Evolutionary conservation across 2,329 filamentous ascomycete species (phyloP).

Genomic region (Penicillium olsonii): DNA sequence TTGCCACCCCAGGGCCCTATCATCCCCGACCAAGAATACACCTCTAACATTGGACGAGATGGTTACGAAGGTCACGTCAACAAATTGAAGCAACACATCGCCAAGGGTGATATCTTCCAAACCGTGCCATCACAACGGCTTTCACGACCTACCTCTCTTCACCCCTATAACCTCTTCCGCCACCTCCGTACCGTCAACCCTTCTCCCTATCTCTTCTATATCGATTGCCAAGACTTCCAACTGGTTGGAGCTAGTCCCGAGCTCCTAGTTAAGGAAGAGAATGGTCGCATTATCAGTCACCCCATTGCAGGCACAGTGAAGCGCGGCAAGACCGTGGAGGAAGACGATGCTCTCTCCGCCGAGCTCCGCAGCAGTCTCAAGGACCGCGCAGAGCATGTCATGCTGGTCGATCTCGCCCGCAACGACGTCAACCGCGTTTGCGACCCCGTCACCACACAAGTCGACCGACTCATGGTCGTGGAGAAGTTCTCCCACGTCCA

Average conservation of each 20-base stretch:
- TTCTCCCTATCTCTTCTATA: slow-evolving; percentile 94
- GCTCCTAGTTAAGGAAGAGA: slow-evolving; percentile 87
- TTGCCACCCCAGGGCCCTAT: slow-evolving; percentile 77
- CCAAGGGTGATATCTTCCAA: slow-evolving; percentile 92
- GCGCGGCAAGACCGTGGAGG: slow-evolving; percentile 75
- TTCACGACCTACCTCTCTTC: slow-evolving; percentile 81
- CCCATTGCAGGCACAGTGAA: slow-evolving; percentile 96
- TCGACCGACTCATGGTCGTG: slow-evolving; percentile 92
- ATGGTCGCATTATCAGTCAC: slow-evolving; percentile 87
- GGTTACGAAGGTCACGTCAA: slow-evolving; percentile 93
- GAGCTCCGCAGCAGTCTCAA: slow-evolving; percentile 80
- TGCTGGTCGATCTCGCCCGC: slow-evolving; percentile 92
- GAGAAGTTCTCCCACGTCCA: slow-evolving; percentile 96
- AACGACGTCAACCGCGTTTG: slow-evolving; percentile 97
- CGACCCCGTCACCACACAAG: slow-evolving; percentile 83
- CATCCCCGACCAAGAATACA: slow-evolving; percentile 72
- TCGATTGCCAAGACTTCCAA: slow-evolving; percentile 88
- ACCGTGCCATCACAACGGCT: slow-evolving; percentile 94
- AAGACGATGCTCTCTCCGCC: slow-evolving; percentile 77
- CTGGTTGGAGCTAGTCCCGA: slow-evolving; percentile 95
- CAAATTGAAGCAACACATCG: slow-evolving; percentile 85
- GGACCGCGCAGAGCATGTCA: slow-evolving; percentile 92
- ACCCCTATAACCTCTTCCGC: slow-evolving; percentile 98
- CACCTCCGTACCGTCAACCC: slow-evolving; percentile 97
- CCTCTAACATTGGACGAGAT: slow-evolving; percentile 83